These are phyloP conservation scores for Ophiostoma populinum DNA, from an alignment of 2,329 filamentous ascomycete species.

Conservation along the genomic window DNA sequence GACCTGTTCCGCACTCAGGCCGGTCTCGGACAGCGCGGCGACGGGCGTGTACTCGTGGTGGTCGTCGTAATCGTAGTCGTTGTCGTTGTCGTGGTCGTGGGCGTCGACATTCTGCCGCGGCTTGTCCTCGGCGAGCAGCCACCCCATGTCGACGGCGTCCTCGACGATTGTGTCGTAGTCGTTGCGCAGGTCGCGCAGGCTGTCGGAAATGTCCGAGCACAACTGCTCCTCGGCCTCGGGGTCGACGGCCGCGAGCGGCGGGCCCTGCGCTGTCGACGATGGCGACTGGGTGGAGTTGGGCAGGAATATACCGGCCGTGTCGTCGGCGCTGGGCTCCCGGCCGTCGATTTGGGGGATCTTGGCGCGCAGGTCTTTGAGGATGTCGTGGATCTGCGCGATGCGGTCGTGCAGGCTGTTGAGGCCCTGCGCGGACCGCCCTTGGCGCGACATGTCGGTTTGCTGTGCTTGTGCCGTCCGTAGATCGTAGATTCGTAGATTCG, in stretches of 20 bases:
- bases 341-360: conserved; percentile 42
- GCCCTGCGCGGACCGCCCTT: background rate
- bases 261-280: background rate
- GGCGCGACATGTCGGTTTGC: background rate
- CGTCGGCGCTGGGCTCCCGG: conserved; percentile 20
- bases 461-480: no score
- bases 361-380: conserved; percentile 36
- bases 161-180: conserved; percentile 67
- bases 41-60: background rate
- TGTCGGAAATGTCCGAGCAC: conserved; percentile 61
- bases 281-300: background rate
- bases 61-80: background rate
- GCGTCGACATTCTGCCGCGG: background rate
- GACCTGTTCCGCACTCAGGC: background rate
- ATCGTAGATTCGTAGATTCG: background rate
- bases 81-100: background rate
- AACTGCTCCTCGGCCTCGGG: conserved; percentile 49
- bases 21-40: background rate
- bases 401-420: conserved; percentile 45
- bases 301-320: background rate
- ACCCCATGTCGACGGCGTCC: conserved; percentile 52
- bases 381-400: conserved; percentile 42
- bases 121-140: background rate
- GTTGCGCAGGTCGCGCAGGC: conserved; percentile 61
- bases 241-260: conserved; percentile 18